Evolutionary conservation across 2,329 filamentous ascomycete genomes (phyloP).

Genomic region (Colletotrichum neosansevieriae): DNA sequence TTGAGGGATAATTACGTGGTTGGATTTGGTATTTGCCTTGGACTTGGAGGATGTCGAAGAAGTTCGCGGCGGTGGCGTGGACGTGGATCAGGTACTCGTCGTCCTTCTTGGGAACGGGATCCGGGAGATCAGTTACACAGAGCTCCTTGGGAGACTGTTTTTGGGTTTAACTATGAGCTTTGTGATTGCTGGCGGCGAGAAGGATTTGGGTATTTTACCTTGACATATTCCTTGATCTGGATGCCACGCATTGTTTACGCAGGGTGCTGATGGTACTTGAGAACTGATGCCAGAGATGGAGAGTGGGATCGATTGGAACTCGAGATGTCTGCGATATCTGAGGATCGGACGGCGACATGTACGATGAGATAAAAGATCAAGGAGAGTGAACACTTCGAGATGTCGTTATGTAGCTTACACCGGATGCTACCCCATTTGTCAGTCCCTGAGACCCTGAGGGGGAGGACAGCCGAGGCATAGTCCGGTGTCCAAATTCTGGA

Average conservation of each 20-base stretch:
- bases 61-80: slow-evolving; percentile 90
- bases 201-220: slow-evolving; percentile 59
- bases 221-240: slow-evolving; percentile 79
- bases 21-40: slow-evolving; percentile 96
- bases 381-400: not conserved
- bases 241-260: slow-evolving; percentile 76
- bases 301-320: not conserved
- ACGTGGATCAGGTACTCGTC: slow-evolving; percentile 89
- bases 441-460: slow-evolving; percentile 21
- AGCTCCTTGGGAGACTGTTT: slow-evolving; percentile 83
- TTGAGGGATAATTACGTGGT: slow-evolving; percentile 64
- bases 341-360: not conserved
- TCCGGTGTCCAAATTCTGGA: slow-evolving; percentile 30
- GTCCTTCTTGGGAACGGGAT: slow-evolving; percentile 76
- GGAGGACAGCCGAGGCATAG: slow-evolving; percentile 36
- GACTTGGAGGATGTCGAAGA: slow-evolving; percentile 97
- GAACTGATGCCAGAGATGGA: not conserved
- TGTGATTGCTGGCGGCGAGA: slow-evolving; percentile 25
- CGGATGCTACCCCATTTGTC: slow-evolving; percentile 33
- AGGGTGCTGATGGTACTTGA: not conserved
- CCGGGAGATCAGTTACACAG: slow-evolving; percentile 78
- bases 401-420: slow-evolving; percentile 28
- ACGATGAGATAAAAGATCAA: not conserved
- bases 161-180: not conserved
- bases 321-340: not conserved